phyloP scores from a whole-genome alignment of 1,284 basidiomycete genomes.

The Rhodofomes roseus region DNA sequence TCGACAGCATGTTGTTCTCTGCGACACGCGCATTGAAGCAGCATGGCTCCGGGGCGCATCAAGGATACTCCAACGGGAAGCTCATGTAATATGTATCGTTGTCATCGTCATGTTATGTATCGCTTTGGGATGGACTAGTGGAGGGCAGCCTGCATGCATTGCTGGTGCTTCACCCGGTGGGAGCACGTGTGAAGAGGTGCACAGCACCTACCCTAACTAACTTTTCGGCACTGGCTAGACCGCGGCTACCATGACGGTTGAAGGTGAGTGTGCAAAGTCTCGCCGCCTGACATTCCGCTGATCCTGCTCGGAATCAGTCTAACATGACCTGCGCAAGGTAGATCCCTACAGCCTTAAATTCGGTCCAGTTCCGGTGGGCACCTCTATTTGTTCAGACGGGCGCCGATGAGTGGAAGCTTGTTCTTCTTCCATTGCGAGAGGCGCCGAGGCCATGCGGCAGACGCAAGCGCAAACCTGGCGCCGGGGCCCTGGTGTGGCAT shows the following conservation, averaged over 20 bases:
- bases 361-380: too few relatives aligned
- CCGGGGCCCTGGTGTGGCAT: not conserved
- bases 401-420: not conserved
- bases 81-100: slow-evolving; percentile 35
- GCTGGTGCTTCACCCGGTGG: not conserved
- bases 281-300: not conserved
- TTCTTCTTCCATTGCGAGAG: not conserved
- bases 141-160: not conserved
- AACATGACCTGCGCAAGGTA: too few relatives aligned
- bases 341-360: too few relatives aligned
- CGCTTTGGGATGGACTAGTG: not conserved
- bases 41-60: slow-evolving; percentile 28
- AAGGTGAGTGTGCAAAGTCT: too few relatives aligned
- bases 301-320: not conserved
- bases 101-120: slow-evolving; percentile 7
- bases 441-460: not conserved
- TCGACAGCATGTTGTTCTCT: slow-evolving; percentile 87
- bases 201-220: not conserved
- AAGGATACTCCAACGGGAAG: slow-evolving; percentile 38
- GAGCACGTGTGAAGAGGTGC: not conserved
- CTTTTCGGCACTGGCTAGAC: not conserved
- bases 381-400: too few relatives aligned
- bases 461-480: too few relatives aligned
- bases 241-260: too few relatives aligned
- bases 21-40: slow-evolving; percentile 68